Base-by-base conservation (phyloP, 2,329 filamentous ascomycete genomes). In the Magnaporthiopsis poae region DNA sequence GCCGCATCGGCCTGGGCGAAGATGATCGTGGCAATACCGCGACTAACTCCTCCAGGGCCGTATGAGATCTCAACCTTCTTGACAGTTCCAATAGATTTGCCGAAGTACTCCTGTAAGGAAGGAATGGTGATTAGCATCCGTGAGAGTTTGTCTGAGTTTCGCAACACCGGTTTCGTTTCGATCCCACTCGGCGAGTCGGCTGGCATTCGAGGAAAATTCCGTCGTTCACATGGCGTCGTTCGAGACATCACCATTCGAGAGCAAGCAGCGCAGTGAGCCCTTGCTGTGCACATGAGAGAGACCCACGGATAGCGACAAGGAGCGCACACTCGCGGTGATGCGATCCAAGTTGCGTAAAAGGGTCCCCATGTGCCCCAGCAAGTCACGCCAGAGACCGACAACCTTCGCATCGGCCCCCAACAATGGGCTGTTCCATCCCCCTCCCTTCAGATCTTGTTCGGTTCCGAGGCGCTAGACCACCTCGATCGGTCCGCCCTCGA, bases 51-150 rank as follows among this genome's bases (percentile, higher is more conserved):
- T 76, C 91, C 92, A 70, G 94, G 91, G 74, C 94, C 95, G 80
- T 99, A 99, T 65, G 91, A 92, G 73, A 99, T 84, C 72, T 95
- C 88, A 70, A 96, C 91, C 79, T 86, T 90, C 85, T 96, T 97
- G 80, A 98, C 91, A 70, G 90, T 86, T 72, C 93, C 94, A 77
- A 96, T 88, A 73, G 91, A 90, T 75, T 91, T 89, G 75, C 84
- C 81, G 79, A 99, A 98, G 80, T 98, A 99, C 82, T 99, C 95
- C 95, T 99, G 52, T 36, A 25, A 56, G 25, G 60, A 27, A 25
- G 35, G 60, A 27, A 25, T 18, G 39, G 64, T 56, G 64, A 59
- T 65, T 65, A 65, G 64, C 64, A 61, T 65, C 59, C 60, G 35
- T 62, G 59, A 65, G 36, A 52, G 59, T 62, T 35, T 31, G 27